Percentiles rank a stretch among this genome's conserved stretches.
phyloP scores from a whole-genome alignment of 1,284 basidiomycete species.

The Heterobasidion parviporum region DNA sequence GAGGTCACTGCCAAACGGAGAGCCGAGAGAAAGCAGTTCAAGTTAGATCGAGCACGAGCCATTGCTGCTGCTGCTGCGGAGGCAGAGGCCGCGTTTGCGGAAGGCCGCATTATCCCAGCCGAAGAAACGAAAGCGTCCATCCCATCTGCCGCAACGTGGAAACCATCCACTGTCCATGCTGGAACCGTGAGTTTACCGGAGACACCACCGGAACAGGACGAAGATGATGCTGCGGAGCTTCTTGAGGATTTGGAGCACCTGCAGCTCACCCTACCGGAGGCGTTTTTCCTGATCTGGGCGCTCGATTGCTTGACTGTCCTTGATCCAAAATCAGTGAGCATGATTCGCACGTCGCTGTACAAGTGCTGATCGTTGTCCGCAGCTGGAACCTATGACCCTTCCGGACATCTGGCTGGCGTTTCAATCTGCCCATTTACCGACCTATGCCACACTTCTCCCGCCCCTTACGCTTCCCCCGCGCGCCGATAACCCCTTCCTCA shows the following conservation, averaged over 20 bases:
- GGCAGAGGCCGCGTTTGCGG: conserved; percentile 64
- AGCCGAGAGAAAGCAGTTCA: conserved; percentile 83
- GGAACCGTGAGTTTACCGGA: conserved; percentile 6
- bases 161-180: conserved; percentile 26
- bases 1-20: conserved; percentile 82
- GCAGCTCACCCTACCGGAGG: conserved; percentile 87
- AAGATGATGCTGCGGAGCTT: conserved; percentile 20
- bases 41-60: conserved; percentile 79
- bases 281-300: conserved; percentile 85
- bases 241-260: conserved; percentile 82
- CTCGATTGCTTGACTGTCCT: conserved; percentile 79
- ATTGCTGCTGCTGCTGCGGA: conserved; percentile 67
- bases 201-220: conserved; percentile 13
- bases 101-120: conserved; percentile 50
- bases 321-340: conserved; percentile 53
- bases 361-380: conserved; percentile 8
- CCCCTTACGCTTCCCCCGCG: conserved; percentile 26
- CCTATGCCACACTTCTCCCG: conserved; percentile 13
- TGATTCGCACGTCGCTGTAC: not conserved
- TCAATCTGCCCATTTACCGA: conserved; percentile 30
- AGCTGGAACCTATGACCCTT: conserved; percentile 46
- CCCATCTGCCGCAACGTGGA: conserved; percentile 75
- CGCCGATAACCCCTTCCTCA: conserved; percentile 87
- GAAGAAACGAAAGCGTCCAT: conserved; percentile 35
- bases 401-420: conserved; percentile 54